Evolutionary conservation across 345 rosid species (phyloP).

Genomic region (Turritis glabra): DNA sequence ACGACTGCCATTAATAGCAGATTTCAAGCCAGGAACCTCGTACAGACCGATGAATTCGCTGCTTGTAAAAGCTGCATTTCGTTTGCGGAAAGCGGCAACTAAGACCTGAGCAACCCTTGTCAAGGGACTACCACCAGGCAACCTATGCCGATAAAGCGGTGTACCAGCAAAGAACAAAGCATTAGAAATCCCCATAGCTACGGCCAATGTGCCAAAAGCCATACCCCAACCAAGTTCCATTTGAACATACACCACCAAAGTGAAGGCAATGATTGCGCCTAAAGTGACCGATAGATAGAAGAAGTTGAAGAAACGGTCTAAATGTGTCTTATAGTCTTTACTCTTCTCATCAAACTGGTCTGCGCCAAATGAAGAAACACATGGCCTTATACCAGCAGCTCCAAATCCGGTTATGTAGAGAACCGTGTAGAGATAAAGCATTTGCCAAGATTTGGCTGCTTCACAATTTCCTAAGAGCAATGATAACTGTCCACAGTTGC

Average conservation of each 20-base stretch:
- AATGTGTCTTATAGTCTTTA: conserved; percentile 64
- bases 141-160: conserved; percentile 82
- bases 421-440: conserved; percentile 64
- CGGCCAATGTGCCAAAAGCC: conserved; percentile 83
- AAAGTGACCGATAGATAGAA: conserved; percentile 79
- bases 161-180: conserved; percentile 76
- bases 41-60: conserved; percentile 74
- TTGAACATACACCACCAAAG: conserved; percentile 84
- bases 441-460: conserved; percentile 86
- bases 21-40: conserved; percentile 72
- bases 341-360: conserved; percentile 93
- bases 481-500: conserved; percentile 59
- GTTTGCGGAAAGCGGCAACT: conserved; percentile 70
- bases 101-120: conserved; percentile 89
- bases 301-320: conserved; percentile 95
- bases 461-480: conserved; percentile 70
- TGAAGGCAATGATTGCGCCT: conserved; percentile 89
- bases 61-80: conserved; percentile 60
- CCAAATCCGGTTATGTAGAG: conserved; percentile 86
- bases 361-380: conserved; percentile 95
- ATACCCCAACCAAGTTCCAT: conserved; percentile 79
- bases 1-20: conserved; percentile 78
- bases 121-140: conserved; percentile 97
- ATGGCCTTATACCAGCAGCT: conserved; percentile 93
- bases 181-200: conserved; percentile 89